A percentile compares a stretch with the other conserved stretches of the same genome.
Conservation (phyloP, 768 basidiomycete genomes). For the Naganishia vaughanmartiniae region DNA sequence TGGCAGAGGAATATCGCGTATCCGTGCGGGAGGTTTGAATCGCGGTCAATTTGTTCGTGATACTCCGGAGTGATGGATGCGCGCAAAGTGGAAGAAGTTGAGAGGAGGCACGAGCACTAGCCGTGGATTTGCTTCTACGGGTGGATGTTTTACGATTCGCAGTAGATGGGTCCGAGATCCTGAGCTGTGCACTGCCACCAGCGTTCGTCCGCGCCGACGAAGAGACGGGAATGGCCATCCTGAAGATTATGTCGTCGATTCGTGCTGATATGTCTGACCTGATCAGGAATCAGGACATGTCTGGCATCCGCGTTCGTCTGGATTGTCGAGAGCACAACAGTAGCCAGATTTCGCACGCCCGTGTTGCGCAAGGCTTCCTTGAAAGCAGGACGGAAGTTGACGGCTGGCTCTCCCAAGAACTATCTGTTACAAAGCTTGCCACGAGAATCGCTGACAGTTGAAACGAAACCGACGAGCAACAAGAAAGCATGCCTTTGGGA, state of each 20-base stretch:
- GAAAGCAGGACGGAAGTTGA: neutral
- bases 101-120: neutral
- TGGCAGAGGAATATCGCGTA: slow-evolving; percentile 7
- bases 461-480: neutral
- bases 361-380: neutral
- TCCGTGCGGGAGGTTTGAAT: slow-evolving; percentile 10
- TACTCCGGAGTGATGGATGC: slow-evolving; percentile 1
- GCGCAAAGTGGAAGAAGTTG: slow-evolving; percentile 8
- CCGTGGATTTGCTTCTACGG: neutral
- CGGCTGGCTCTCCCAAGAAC: neutral
- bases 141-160: slow-evolving; percentile 9
- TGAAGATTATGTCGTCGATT: too few species aligned
- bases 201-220: neutral
- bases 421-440: neutral
- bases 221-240: slow-evolving; percentile 7
- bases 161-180: slow-evolving; percentile 11
- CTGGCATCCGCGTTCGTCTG: neutral
- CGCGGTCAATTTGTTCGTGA: slow-evolving; percentile 14
- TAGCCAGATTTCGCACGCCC: neutral
- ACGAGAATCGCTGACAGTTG: neutral
- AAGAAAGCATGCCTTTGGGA: neutral
- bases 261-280: neutral
- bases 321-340: neutral
- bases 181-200: neutral
- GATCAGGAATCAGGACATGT: neutral